These are phyloP conservation scores for Orbilia javanica DNA, from an alignment of 2,329 filamentous ascomycete species.

Conservation along the genomic window DNA sequence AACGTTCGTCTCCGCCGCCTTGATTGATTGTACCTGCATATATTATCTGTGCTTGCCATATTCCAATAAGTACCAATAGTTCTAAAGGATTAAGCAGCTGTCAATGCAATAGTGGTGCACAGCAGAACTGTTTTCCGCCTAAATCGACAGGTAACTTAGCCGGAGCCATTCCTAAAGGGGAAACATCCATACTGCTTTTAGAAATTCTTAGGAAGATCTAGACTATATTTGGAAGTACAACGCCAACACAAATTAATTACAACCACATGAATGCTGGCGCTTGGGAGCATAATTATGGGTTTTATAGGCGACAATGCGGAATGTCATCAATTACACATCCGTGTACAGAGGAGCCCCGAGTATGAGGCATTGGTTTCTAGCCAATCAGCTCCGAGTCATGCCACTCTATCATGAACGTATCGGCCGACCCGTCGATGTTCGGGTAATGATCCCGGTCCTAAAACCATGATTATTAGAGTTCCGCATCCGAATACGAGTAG, in stretches of 20 bases:
- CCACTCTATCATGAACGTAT: slow-evolving; percentile 4
- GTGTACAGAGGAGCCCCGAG: background rate
- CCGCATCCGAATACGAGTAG: slow-evolving; percentile 23
- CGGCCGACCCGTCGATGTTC: background rate
- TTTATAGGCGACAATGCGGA: background rate
- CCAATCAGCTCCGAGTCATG: slow-evolving; percentile 16
- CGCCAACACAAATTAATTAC: slow-evolving; percentile 5
- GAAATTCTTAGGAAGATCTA: background rate
- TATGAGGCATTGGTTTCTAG: background rate
- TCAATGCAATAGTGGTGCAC: background rate
- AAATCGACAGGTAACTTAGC: background rate
- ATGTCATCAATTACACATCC: slow-evolving; percentile 4
- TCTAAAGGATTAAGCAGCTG: slow-evolving; percentile 1
- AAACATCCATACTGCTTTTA: background rate
- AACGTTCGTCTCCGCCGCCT: slow-evolving; percentile 37
- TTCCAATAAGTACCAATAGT: background rate
- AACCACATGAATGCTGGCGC: background rate
- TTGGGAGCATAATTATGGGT: background rate
- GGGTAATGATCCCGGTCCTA: slow-evolving; percentile 24
- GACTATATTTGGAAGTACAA: background rate
- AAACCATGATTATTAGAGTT: background rate
- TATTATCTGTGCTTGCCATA: background rate
- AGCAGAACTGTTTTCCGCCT: background rate
- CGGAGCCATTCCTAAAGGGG: background rate
- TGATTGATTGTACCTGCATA: slow-evolving; percentile 9